A percentile compares a stretch with the other conserved stretches of the same genome.
These are phyloP conservation scores for Vaccinium myrtillus DNA, from an alignment of 148 eudicot species.

Conservation along the genomic window DNA sequence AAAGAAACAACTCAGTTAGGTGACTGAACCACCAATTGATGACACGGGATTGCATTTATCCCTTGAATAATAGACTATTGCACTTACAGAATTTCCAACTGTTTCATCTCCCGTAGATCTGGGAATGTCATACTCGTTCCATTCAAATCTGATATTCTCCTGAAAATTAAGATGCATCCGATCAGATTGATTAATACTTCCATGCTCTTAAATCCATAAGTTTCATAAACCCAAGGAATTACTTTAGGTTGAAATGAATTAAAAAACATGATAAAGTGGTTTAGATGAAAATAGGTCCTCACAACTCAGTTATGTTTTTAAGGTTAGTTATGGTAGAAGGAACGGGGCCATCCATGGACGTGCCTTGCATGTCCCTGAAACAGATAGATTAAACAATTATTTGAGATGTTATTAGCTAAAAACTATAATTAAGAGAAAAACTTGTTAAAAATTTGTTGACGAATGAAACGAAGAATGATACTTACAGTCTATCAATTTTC, in stretches of 20 bases:
- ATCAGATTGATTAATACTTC: constrained; percentile 11
- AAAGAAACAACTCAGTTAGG: background rate
- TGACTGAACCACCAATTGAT: background rate
- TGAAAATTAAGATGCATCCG: constrained; percentile 28
- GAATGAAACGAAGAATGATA: constrained; percentile 8
- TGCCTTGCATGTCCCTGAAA: constrained; percentile 77
- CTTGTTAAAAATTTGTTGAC: background rate
- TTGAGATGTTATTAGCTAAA: background rate
- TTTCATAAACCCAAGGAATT: background rate
- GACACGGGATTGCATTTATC: background rate
- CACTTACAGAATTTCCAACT: constrained; percentile 51
- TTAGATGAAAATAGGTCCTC: constrained; percentile 26
- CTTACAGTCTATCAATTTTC: constrained; percentile 51
- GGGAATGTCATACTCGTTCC: constrained; percentile 49
- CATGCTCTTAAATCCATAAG: background rate
- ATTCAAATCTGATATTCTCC: constrained; percentile 75
- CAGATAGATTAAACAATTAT: background rate
- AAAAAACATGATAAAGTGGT: background rate
- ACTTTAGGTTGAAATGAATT: background rate
- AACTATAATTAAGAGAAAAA: background rate
- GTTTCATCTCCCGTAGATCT: constrained; percentile 36
- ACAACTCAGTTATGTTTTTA: constrained; percentile 48
- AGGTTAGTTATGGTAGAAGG: constrained; percentile 53
- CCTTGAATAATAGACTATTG: background rate
- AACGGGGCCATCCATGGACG: constrained; percentile 77